Evolutionary conservation across 371 early-diverging fungal species (phyloP).

Genomic region (Rhizopus arrhizus): DNA sequence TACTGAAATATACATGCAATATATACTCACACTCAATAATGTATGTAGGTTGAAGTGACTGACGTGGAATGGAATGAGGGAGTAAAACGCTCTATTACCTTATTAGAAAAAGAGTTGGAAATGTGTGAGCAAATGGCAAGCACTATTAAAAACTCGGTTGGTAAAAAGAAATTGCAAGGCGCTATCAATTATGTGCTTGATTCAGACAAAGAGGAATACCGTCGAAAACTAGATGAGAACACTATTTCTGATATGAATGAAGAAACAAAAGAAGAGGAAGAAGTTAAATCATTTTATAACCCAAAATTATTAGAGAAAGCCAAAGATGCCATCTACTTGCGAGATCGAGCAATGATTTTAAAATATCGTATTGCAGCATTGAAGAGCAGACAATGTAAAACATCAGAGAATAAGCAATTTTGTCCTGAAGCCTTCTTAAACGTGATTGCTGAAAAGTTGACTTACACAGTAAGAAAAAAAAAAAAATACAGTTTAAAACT

Average conservation of each 20-base stretch:
- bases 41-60: conserved; percentile 75
- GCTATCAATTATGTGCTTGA: conserved; percentile 74
- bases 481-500: not conserved
- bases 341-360: conserved; percentile 75
- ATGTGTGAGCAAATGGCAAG: conserved; percentile 73
- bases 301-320: conserved; percentile 81
- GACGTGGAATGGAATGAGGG: conserved; percentile 93
- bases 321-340: conserved; percentile 73
- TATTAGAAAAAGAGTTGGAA: conserved; percentile 79
- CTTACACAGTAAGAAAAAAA: conserved; percentile 65
- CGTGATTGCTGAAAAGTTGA: conserved; percentile 90
- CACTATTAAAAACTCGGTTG: conserved; percentile 75
- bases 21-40: no score
- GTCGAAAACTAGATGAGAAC: conserved; percentile 43
- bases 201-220: conserved; percentile 55
- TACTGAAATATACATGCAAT: not conserved
- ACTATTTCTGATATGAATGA: conserved; percentile 22
- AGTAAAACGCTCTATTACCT: conserved; percentile 68
- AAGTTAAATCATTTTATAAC: conserved; percentile 59
- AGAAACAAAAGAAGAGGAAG: conserved; percentile 45
- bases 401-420: conserved; percentile 76
- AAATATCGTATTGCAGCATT: conserved; percentile 80
- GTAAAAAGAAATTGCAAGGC: conserved; percentile 80
- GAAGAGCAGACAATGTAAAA: conserved; percentile 77
- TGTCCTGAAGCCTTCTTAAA: conserved; percentile 94